phyloP scores from a whole-genome alignment of 2,329 filamentous ascomycete species.

The Alternaria sp. region DNA sequence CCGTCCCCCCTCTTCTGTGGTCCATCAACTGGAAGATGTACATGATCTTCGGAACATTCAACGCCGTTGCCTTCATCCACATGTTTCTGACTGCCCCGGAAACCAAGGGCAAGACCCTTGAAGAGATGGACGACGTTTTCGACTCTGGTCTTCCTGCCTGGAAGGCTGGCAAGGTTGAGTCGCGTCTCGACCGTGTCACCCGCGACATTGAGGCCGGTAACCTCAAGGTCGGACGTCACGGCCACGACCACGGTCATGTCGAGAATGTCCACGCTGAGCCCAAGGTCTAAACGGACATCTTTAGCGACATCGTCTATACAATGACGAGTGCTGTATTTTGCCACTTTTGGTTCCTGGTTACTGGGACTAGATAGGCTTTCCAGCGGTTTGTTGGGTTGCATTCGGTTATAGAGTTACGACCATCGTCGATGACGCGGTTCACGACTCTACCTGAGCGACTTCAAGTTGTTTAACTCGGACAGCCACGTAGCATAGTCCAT shows the following conservation, averaged over 20 bases:
- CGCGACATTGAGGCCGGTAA: slow-evolving; percentile 48
- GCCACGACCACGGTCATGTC: slow-evolving; percentile 4
- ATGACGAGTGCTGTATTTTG: neutral
- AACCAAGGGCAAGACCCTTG: slow-evolving; percentile 50
- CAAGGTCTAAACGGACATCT: slow-evolving; percentile 15
- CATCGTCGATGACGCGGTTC: neutral
- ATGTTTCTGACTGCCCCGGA: slow-evolving; percentile 51
- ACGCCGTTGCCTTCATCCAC: slow-evolving; percentile 46
- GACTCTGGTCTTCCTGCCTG: slow-evolving; percentile 46
- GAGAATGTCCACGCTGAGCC: slow-evolving; percentile 25
- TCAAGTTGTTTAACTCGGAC: neutral
- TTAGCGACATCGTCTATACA: neutral
- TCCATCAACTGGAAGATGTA: slow-evolving; percentile 54
- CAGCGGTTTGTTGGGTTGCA: neutral
- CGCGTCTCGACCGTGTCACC: slow-evolving; percentile 44
- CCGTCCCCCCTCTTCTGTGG: slow-evolving; percentile 50
- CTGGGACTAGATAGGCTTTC: neutral
- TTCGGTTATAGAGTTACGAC: neutral
- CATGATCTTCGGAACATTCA: slow-evolving; percentile 51
- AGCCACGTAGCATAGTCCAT: slow-evolving; percentile 2
- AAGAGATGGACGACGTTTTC: slow-evolving; percentile 52
- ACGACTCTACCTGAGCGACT: neutral
- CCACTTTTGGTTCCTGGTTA: neutral
- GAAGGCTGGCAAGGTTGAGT: slow-evolving; percentile 37
- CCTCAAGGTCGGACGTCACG: slow-evolving; percentile 31